These are phyloP conservation scores for Ceratobasidium sp. DNA, from an alignment of 1,284 basidiomycete genomes.

Conservation along the genomic window DNA sequence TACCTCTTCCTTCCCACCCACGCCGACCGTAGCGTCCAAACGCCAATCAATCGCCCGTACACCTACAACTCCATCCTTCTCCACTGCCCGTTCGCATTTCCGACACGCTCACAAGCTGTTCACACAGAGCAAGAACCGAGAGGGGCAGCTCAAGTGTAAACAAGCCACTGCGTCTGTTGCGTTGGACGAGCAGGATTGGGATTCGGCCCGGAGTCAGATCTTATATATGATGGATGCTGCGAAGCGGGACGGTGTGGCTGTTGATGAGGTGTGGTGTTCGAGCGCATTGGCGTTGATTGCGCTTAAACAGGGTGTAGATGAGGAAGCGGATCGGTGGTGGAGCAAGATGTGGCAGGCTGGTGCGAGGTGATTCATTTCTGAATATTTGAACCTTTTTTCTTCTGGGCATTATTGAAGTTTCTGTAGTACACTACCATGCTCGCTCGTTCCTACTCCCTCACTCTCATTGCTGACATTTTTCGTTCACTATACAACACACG, in stretches of 20 bases:
- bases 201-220: slow-evolving; percentile 43
- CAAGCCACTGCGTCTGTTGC: slow-evolving; percentile 37
- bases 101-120: slow-evolving; percentile 35
- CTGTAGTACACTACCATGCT: neutral
- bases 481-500: neutral
- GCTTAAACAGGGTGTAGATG: slow-evolving; percentile 24
- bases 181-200: slow-evolving; percentile 38
- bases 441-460: neutral
- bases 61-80: slow-evolving; percentile 18
- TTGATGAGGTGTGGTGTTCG: slow-evolving; percentile 41
- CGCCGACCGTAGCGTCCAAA: neutral
- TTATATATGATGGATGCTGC: slow-evolving; percentile 36
- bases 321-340: slow-evolving; percentile 31
- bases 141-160: slow-evolving; percentile 28
- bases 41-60: slow-evolving; percentile 5
- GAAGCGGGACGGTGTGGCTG: slow-evolving; percentile 26
- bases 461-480: neutral
- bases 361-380: neutral
- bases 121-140: slow-evolving; percentile 24
- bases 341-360: slow-evolving; percentile 2
- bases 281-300: slow-evolving; percentile 37
- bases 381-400: neutral
- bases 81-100: slow-evolving; percentile 35
- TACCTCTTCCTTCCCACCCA: slow-evolving; percentile 11
- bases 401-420: neutral